Base-by-base conservation (phyloP, 2,329 filamentous ascomycete species). In the Aciculosporium take region DNA sequence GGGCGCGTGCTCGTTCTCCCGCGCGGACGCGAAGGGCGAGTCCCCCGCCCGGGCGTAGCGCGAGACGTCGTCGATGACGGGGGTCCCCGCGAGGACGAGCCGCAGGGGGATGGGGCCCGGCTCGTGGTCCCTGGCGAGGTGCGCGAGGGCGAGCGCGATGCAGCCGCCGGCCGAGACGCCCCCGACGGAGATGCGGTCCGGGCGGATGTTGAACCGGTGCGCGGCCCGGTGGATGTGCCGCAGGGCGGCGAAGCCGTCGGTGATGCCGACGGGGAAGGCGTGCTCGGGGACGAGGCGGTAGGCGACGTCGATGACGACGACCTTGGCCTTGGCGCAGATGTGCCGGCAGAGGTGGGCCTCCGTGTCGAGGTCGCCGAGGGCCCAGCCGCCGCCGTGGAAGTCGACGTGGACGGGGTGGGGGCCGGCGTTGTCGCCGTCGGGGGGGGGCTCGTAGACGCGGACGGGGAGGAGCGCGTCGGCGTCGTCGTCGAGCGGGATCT, bases 241-340 rank as follows among this genome's bases (percentile, higher is more conserved):
- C 27, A 72, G 49, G 2, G 63, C 65, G 6, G 61, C 63, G 51
- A 66, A 71, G 38, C 63, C 63, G 53, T 74, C 70, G n/a, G 66
- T 60, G 15, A 67, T 59, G 24, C 57, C 59, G 12, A 61, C 60
- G n/a, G 70, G 70, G 43, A 68, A 71, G 5, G 63, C 54, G 46
- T 63, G 51, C 50, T 72, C 68, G 7, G 70, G 70, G 0, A 69
- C 65, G 1, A 72, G 61, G 4, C 69, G 63, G 48, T 73, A 74
- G n/a, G 53, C 67, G 9, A 72, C 64, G 47, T 71, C 66, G 41
- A 74, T 58, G 23, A 72, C 66, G 12, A 58, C 60, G 23, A 68
- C 67, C 21, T 57, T 55, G 18, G 62, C 63, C 35, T 61, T 56
- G 23, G 57, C 54, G 52, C 62, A 67, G 20, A 71, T 57, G 47